Evolutionary conservation across 1,139 yeast genomes (phyloP).

Genomic region (Pneumocystis carinii): DNA sequence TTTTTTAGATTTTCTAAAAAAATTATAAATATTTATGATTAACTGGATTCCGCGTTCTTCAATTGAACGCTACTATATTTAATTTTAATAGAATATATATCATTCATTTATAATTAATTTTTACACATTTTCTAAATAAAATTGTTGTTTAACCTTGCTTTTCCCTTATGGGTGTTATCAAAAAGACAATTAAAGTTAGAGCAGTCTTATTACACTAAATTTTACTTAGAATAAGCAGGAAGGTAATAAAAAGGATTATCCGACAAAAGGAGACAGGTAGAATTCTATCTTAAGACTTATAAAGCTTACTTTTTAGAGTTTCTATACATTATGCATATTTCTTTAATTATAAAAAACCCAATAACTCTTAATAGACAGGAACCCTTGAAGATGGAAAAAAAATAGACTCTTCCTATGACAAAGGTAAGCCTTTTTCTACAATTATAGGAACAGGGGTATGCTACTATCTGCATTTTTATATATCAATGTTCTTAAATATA

Average conservation of each 20-base stretch:
- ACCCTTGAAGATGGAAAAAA: constrained; percentile 86
- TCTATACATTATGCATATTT: constrained; percentile 59
- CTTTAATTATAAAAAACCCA: neutral
- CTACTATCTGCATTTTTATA: neutral
- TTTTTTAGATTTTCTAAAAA: neutral
- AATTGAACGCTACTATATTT: neutral
- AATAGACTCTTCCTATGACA: constrained; percentile 86
- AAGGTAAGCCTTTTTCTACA: constrained; percentile 83
- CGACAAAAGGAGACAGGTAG: constrained; percentile 10
- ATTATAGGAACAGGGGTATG: constrained; percentile 47
- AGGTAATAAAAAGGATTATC: constrained; percentile 9
- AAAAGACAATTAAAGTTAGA: neutral
- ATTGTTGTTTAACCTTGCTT: neutral
- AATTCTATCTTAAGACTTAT: neutral
- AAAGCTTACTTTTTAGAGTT: constrained; percentile 2
- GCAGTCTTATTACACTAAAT: neutral
- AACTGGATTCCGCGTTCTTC: neutral
- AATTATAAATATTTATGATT: too few species aligned
- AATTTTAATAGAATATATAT: neutral
- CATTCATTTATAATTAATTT: neutral
- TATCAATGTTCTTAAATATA: neutral
- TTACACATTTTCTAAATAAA: neutral
- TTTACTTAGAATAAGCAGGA: constrained; percentile 1
- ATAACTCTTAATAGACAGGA: constrained; percentile 30
- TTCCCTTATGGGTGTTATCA: constrained; percentile 10